phyloP scores from a whole-genome alignment of 768 basidiomycete species.

The Trametes sanguinea region DNA sequence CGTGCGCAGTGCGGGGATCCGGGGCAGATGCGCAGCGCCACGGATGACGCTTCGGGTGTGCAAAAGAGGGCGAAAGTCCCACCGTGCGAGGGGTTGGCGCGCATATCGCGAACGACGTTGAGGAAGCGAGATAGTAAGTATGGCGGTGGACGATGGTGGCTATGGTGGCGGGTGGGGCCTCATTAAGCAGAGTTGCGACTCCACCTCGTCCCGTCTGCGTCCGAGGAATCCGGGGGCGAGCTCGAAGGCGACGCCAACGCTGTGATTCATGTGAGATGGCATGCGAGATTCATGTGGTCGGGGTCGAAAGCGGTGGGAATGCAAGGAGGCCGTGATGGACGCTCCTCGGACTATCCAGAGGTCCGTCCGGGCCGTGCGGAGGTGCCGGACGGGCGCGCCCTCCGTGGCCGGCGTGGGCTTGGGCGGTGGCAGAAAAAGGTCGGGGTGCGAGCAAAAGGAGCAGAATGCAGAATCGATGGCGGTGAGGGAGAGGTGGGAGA shows the following conservation, averaged over 20 bases:
- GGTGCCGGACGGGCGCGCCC: background rate
- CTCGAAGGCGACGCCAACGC: background rate
- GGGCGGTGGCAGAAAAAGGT: too few relatives aligned
- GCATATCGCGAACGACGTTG: too few relatives aligned
- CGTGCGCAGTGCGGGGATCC: conserved; percentile 17
- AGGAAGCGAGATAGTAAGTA: too few relatives aligned
- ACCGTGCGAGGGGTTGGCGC: too few relatives aligned
- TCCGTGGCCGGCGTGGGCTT: background rate
- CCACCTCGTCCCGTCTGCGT: too few relatives aligned
- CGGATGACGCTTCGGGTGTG: conserved; percentile 2
- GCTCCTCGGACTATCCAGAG: conserved; percentile 12
- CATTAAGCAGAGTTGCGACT: background rate
- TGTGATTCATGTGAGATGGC: background rate
- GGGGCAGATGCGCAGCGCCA: conserved; percentile 5
- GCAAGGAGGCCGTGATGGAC: conserved; percentile 12
- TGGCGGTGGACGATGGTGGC: too few relatives aligned
- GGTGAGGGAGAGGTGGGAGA: background rate
- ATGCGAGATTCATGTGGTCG: background rate
- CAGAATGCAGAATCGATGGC: too few relatives aligned
- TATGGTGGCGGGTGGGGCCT: background rate
- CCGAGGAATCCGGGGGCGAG: background rate
- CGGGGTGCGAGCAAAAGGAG: too few relatives aligned
- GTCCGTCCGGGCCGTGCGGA: conserved; percentile 14
- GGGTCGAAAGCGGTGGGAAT: background rate
- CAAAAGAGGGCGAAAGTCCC: background rate